phyloP scores from a whole-genome alignment of 2,329 filamentous ascomycete species.

The Colletotrichum sp. region DNA sequence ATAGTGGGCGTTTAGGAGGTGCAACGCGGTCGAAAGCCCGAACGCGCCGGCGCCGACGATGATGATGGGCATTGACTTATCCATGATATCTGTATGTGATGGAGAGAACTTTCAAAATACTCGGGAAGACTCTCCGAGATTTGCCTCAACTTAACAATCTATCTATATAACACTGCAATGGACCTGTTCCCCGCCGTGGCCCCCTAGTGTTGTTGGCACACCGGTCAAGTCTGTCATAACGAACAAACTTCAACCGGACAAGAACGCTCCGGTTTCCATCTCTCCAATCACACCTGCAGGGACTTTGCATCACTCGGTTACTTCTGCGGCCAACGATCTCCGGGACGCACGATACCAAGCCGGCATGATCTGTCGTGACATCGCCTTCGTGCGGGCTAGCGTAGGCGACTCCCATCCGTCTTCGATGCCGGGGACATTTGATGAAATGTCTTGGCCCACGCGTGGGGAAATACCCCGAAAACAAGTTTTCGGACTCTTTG shows the following conservation, averaged over 20 bases:
- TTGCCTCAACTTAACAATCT: neutral
- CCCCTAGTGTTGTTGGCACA: neutral
- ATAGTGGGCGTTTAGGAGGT: constrained; percentile 47
- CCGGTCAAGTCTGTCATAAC: neutral
- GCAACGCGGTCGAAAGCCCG: constrained; percentile 55
- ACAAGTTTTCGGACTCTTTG: neutral
- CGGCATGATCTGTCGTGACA: neutral
- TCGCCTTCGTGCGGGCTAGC: neutral
- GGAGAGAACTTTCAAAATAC: neutral
- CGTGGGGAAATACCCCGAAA: neutral
- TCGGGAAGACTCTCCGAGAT: neutral
- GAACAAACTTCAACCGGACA: neutral
- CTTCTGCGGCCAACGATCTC: neutral
- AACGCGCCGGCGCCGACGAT: constrained; percentile 54
- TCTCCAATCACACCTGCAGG: neutral
- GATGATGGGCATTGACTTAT: constrained; percentile 23
- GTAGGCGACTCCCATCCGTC: neutral
- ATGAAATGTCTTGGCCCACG: neutral
- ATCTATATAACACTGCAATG: neutral
- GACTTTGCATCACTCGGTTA: neutral
- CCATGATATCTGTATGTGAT: neutral
- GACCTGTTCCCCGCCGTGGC: neutral
- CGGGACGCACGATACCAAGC: neutral
- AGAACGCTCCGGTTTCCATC: neutral
- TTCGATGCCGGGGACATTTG: neutral